Percentiles rank a stretch among this genome's conserved stretches.
These are phyloP conservation scores for Avena atlantica DNA, from an alignment of 176 grass and related monocot genomes.

Conservation along the genomic window DNA sequence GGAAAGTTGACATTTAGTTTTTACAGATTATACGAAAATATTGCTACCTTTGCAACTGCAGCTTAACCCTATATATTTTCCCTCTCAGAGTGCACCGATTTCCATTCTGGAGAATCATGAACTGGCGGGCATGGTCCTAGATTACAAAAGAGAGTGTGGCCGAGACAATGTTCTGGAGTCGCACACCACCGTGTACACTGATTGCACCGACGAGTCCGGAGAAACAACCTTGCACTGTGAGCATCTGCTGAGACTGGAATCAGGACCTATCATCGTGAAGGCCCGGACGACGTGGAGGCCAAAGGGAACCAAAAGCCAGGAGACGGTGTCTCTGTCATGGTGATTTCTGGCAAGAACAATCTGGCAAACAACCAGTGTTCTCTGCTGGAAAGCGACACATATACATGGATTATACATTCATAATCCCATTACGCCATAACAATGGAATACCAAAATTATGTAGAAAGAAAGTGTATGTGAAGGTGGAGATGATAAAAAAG, in stretches of 20 bases:
- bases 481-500: constrained; percentile 32
- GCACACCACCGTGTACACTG: constrained; percentile 63
- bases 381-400: constrained; percentile 37
- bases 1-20: neutral
- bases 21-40: neutral
- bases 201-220: constrained; percentile 37
- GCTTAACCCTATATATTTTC: neutral
- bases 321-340: constrained; percentile 27
- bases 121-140: constrained; percentile 78
- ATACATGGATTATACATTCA: constrained; percentile 28
- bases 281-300: constrained; percentile 79
- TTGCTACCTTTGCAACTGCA: neutral
- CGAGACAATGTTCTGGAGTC: constrained; percentile 85
- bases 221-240: constrained; percentile 76
- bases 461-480: neutral
- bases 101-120: constrained; percentile 93
- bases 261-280: constrained; percentile 73
- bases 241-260: constrained; percentile 83
- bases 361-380: constrained; percentile 16
- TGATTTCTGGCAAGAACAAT: constrained; percentile 39
- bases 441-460: neutral
- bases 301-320: constrained; percentile 43
- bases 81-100: constrained; percentile 81
- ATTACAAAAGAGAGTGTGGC: constrained; percentile 89
- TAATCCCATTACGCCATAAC: neutral